A percentile compares a stretch with the other conserved stretches of the same genome.
Evolutionary conservation across 805 yeast genomes (phyloP).

Genomic region (Metschnikowia lachancei): DNA sequence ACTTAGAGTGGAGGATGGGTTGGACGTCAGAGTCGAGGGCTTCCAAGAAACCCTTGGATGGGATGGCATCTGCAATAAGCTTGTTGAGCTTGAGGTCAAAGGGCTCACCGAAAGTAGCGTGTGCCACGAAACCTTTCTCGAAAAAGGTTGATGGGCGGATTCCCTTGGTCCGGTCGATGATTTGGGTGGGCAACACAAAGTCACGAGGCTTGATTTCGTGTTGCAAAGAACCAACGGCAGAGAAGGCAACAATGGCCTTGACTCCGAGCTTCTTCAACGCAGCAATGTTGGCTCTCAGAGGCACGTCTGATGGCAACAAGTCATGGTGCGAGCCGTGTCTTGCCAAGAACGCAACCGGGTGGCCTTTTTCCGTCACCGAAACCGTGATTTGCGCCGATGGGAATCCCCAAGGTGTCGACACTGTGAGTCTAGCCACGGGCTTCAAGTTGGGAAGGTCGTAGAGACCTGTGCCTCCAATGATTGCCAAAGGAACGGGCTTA

Average conservation of each 20-base stretch:
- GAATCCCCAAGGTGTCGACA: constrained; percentile 95
- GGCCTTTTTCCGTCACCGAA: constrained; percentile 70
- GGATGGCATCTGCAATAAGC: constrained; percentile 53
- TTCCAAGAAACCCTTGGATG: constrained; percentile 48
- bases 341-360: constrained; percentile 89
- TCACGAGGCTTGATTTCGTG: constrained; percentile 89
- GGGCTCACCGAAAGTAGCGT: constrained; percentile 96
- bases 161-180: constrained; percentile 96
- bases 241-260: constrained; percentile 83
- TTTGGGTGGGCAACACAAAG: constrained; percentile 93
- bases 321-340: constrained; percentile 94
- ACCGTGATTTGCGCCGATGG: constrained; percentile 94
- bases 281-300: constrained; percentile 91
- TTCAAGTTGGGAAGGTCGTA: constrained; percentile 78
- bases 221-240: constrained; percentile 94
- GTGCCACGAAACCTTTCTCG: constrained; percentile 92
- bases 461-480: constrained; percentile 98
- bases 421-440: constrained; percentile 79
- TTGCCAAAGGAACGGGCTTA: constrained; percentile 75
- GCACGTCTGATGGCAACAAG: constrained; percentile 87
- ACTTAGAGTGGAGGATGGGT: constrained; percentile 60
- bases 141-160: constrained; percentile 86
- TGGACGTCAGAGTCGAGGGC: constrained; percentile 43
- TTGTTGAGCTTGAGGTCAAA: constrained; percentile 74
- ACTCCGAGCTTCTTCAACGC: constrained; percentile 88